Base-by-base conservation (phyloP, 148 eudicot genomes). In the Rhododendron ovatum region DNA sequence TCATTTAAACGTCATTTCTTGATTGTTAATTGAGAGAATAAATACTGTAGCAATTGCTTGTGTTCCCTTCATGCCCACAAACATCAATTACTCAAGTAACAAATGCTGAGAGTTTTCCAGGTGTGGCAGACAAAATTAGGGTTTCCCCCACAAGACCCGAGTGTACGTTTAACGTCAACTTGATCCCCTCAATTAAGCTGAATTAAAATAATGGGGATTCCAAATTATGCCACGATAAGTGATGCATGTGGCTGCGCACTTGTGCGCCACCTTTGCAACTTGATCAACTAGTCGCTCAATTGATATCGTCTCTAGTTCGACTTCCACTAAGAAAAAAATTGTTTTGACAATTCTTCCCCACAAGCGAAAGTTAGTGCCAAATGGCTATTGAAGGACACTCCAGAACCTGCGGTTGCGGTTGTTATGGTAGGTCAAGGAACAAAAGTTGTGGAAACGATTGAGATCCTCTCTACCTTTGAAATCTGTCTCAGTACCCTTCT, bases 1-100 rank as follows among this genome's bases (percentile, higher is more conserved):
- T 22, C 76, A 22, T 45, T 48, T 7, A 39, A 18, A 86, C 35
- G 87, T 82, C 87, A 84, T 57, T 41, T 83, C 65, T 47, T 65
- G 78, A 63, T 75, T 84, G 65, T 45, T 51, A 84, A 59, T 74
- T 82, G 82, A 84, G 59, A 61, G 55, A 78, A 13, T 82, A 57
- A 0, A 30, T 53, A n/a, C 39, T 57, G 41, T 88, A 74, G 50
- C 47, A 90, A 91, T 87, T 88, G 90, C 85, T 89, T 43, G 84
- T 86, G 94, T 93, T 33, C 93, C 79, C n/a, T 85, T 92, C 91
- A 76, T 87, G 89, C 74, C 92, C 73, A 71, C 92, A 89, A 71
- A 79, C 33, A 83, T 63, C 26, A 84, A 77, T 5, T 51, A 86
- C 14, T 28, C 35, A 28, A 69, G 75, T 28, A 75, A 33, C 51